Base-by-base conservation (phyloP, 2,329 filamentous ascomycete genomes). In the Fusarium sp. region DNA sequence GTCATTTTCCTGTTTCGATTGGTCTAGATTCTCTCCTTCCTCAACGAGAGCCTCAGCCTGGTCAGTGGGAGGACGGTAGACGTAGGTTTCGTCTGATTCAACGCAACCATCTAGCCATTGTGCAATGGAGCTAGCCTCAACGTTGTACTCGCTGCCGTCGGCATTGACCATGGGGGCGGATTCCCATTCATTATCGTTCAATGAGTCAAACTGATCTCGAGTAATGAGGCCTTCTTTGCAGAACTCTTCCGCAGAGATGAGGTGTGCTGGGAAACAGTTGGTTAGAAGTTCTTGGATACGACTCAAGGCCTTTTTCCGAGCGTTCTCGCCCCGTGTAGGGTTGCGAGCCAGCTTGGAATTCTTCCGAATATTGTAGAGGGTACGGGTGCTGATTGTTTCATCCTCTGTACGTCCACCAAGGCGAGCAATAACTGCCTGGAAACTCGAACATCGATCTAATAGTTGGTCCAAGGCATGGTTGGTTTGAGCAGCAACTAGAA, bases 391-490 rank as follows among this genome's bases (percentile, higher is more conserved):
- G 68, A 96, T 89, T 1, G 85, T 83, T 1, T 82, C 78, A 62
- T 92, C 90, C 51, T 87, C 85, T 19, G 90, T 92, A 30, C 91
- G 86, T 4, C 90, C 88, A 41, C 93, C 93, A 11, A 87, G 74
- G 4, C 85, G 83, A 11, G 82, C 80, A 58, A 94, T 89, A 2
- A 87, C 84, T 83, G 68, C 64, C 6, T 78, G 91, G 4, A 76
- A 78, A 1, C 71, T 55, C 2, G 88, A 82, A 17, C 93, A 83
- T 55, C 90, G 87, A 1, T 81, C 79, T 0, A 97, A 81, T 0
- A 97, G 82, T 74, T 97, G 94, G 71, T 97, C 94, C 0, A 97
- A 81, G 0, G 94, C 94, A 77, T 97, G 93, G 61, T 97, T 97
- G 0, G 94, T 97, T 72, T 97, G 93, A 9, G 93, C 93, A 0